Conservation (phyloP, 805 yeast species). For the Torulaspora microellipsoides region DNA sequence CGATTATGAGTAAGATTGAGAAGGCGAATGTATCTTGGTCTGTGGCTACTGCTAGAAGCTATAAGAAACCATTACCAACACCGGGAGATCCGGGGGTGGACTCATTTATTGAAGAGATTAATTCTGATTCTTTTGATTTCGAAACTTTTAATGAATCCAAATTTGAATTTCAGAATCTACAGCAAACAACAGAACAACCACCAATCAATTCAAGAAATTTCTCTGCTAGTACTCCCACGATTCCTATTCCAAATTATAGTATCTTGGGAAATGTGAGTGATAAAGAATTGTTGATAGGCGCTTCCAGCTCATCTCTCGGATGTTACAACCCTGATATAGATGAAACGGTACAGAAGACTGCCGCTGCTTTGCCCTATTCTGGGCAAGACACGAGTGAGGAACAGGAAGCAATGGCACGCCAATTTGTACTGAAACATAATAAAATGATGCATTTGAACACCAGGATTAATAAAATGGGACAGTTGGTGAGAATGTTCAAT, state of each 20-base stretch:
- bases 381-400: neutral
- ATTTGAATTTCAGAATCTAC: slow-evolving; percentile 1
- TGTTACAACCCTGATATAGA: neutral
- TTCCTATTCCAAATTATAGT: slow-evolving; percentile 10
- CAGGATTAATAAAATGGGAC: slow-evolving; percentile 16
- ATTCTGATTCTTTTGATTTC: slow-evolving; percentile 6
- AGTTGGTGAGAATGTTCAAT: slow-evolving; percentile 22
- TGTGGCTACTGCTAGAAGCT: slow-evolving; percentile 17
- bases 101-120: slow-evolving; percentile 12
- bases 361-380: neutral
- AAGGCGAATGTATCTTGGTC: slow-evolving; percentile 26
- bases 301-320: neutral
- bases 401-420: neutral
- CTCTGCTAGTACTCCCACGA: neutral
- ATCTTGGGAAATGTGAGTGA: slow-evolving; percentile 2
- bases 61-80: slow-evolving; percentile 24
- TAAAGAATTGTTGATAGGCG: neutral
- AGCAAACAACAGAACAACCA: slow-evolving; percentile 4
- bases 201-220: slow-evolving; percentile 1
- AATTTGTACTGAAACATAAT: neutral
- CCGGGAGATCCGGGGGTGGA: slow-evolving; percentile 11
- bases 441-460: slow-evolving; percentile 15
- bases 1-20: slow-evolving; percentile 14
- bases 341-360: neutral
- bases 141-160: slow-evolving; percentile 1